These are phyloP conservation scores for Delphinella strobiligena DNA, from an alignment of 2,329 filamentous ascomycete genomes.

Conservation along the genomic window DNA sequence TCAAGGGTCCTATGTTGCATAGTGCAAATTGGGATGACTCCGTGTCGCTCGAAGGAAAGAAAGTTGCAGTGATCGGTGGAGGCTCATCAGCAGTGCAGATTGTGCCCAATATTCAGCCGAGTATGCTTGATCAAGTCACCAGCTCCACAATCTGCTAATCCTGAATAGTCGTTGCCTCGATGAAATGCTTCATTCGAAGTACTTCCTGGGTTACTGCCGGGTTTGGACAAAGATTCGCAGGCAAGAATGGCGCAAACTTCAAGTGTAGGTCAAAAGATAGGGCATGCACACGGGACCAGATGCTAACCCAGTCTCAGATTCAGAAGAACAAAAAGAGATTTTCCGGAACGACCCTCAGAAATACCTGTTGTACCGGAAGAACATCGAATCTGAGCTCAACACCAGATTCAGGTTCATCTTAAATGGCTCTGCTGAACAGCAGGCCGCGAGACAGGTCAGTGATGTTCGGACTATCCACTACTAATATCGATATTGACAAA, in stretches of 20 bases:
- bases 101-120: constrained; percentile 19
- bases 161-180: too few species aligned
- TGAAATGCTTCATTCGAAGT: too few species aligned
- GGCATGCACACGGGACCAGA: too few species aligned
- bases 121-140: constrained; percentile 11
- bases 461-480: too few species aligned
- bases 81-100: constrained; percentile 32
- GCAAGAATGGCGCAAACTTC: constrained; percentile 13
- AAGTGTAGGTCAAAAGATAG: too few species aligned
- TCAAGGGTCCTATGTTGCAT: constrained; percentile 33
- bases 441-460: too few species aligned
- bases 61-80: constrained; percentile 30
- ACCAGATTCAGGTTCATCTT: constrained; percentile 12
- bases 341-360: constrained; percentile 13
- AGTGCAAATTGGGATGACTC: constrained; percentile 31
- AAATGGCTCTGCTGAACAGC: constrained; percentile 13
- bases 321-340: constrained; percentile 11
- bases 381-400: constrained; percentile 12
- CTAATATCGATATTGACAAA: too few species aligned
- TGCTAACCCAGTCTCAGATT: too few species aligned
- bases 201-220: too few species aligned
- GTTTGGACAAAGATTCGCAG: constrained; percentile 12
- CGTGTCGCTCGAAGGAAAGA: constrained; percentile 24
- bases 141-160: too few species aligned
- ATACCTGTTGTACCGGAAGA: constrained; percentile 14